Base-by-base conservation (phyloP, 306 rosid species). In the Fragaria ananassa region DNA sequence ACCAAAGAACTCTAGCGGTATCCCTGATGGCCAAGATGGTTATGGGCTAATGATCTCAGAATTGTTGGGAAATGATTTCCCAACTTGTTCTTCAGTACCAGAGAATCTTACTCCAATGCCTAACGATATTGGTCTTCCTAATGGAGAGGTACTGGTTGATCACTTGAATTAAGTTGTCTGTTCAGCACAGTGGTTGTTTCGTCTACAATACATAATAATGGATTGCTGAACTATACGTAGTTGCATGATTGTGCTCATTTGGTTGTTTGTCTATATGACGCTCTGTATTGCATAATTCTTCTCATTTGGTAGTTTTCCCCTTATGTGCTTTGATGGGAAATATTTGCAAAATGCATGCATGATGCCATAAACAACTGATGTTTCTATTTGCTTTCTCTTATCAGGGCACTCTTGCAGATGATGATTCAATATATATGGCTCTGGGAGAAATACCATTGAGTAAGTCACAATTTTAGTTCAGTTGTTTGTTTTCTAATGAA, bases 371-470 rank as follows among this genome's bases (percentile, higher is more conserved):
- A 27, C 17, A 57, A 31, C 61, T 78, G 66, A 49, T 37, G 25
- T 62, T 45, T 35, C 76, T 10, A 10, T 68, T 53, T 60, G 66
- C 60, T n/a, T 79, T 81, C 51, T 73, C 76, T 65, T 74, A 49
- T 82, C 96, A 94, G 98, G 96, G 79, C 21, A 66, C 97, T 72
- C 89, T 92, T 80, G 93, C 83, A 0, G 98, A 95, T 76, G 98
- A 95, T 81, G 98, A 95, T 84, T 87, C 96, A 54, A 95, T 95
- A 85, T 95, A 95, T 75, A 95, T 92, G 97, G 91, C 98, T 11
- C 93, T 95, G 46, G 98, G 89, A 74, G 98, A 95, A 90, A 91
- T 91, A 87, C 96, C 90, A 84, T 81, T 95, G 85, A 92, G 98
- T 92, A 95, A 74, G 96, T 81, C 79, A 49, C 82, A 75, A 74